A percentile compares a stretch with the other conserved stretches of the same genome.
Evolutionary conservation across 495 filamentous ascomycete species (phyloP).

Genomic region (Hapsidospora chrysogenum): DNA sequence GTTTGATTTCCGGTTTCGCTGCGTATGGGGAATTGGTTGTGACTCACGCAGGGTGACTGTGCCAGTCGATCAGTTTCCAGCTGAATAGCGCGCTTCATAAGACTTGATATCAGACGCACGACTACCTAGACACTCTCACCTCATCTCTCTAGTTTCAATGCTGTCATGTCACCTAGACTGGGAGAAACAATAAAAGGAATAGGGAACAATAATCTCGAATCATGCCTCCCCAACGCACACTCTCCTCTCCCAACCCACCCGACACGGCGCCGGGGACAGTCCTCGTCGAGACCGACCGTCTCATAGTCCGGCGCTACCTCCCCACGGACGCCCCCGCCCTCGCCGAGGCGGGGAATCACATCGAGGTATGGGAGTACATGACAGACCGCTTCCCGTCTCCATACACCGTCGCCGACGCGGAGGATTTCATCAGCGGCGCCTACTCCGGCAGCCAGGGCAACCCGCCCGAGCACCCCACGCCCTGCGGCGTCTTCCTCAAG

Average conservation of each 20-base stretch:
- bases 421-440: background rate
- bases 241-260: background rate
- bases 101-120: too few species aligned
- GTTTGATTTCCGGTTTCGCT: too few species aligned
- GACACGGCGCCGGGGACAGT: background rate
- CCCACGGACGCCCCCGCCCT: conserved; percentile 12
- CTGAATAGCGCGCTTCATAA: too few species aligned
- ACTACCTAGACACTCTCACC: too few species aligned
- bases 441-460: background rate
- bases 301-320: conserved; percentile 14
- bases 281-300: conserved; percentile 1
- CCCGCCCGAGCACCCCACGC: conserved; percentile 2
- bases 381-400: conserved; percentile 17
- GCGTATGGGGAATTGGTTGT: too few species aligned
- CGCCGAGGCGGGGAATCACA: conserved; percentile 11
- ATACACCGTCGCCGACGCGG: conserved; percentile 16
- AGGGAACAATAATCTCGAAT: background rate
- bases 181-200: background rate
- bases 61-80: too few species aligned
- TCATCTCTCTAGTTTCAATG: too few species aligned
- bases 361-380: conserved; percentile 16
- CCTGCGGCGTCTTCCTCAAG: conserved; percentile 16
- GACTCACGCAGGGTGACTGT: too few species aligned
- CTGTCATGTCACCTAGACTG: too few species aligned
- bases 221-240: background rate